These are phyloP conservation scores for Chrysanthemum seticuspe DNA, from an alignment of 129 eudicot genomes.

Conservation along the genomic window DNA sequence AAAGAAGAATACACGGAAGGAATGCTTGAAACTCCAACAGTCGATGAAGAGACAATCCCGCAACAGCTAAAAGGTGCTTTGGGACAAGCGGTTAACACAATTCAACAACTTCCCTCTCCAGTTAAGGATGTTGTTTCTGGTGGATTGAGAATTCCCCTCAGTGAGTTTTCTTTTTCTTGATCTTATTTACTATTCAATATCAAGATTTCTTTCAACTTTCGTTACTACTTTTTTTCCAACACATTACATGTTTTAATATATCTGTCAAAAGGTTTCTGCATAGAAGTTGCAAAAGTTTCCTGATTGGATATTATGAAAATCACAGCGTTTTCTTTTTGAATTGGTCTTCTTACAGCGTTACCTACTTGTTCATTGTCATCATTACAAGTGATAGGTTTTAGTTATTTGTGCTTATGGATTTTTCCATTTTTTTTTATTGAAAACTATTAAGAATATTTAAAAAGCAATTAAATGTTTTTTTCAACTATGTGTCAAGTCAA, in stretches of 20 bases:
- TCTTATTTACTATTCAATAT: neutral
- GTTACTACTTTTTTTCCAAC: neutral
- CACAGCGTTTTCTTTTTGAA: neutral
- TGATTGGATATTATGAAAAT: neutral
- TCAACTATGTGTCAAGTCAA: neutral
- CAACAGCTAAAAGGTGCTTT: slow-evolving; percentile 70
- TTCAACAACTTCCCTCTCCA: slow-evolving; percentile 85
- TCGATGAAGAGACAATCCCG: slow-evolving; percentile 71
- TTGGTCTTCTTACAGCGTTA: neutral
- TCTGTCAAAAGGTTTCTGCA: neutral
- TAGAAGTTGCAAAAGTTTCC: neutral
- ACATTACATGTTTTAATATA: neutral
- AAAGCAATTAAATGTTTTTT: neutral
- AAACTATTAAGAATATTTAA: neutral
- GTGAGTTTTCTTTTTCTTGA: slow-evolving; percentile 45
- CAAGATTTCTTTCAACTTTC: no score
- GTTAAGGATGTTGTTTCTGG: slow-evolving; percentile 56
- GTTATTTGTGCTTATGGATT: neutral
- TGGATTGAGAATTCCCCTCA: slow-evolving; percentile 75
- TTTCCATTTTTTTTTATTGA: neutral
- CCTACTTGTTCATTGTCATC: neutral
- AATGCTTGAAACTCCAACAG: slow-evolving; percentile 63
- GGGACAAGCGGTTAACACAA: slow-evolving; percentile 65
- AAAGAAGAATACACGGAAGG: slow-evolving; percentile 90
- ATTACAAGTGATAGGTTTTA: neutral